Evolutionary conservation across 441 rosid genomes (phyloP).

Genomic region (Bruguiera hainesii): DNA sequence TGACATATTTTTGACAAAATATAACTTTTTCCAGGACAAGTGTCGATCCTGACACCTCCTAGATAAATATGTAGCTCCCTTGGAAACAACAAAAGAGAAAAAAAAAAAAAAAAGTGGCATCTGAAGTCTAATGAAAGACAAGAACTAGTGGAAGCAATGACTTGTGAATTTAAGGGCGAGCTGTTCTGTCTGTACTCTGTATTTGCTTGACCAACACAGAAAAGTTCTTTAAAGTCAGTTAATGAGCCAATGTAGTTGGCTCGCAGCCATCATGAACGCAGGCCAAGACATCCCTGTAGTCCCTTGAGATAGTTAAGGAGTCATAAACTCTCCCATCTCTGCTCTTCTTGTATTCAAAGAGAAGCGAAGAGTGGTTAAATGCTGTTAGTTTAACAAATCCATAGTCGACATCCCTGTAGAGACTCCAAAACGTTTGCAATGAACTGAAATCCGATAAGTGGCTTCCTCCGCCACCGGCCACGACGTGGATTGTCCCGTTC

Average conservation of each 20-base stretch:
- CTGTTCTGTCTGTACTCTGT: too few species aligned
- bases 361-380: conserved; percentile 58
- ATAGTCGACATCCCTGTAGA: conserved; percentile 57
- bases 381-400: conserved; percentile 81
- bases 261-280: conserved; percentile 68
- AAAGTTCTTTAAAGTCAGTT: too few species aligned
- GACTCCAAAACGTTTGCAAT: conserved; percentile 42
- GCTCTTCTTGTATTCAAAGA: conserved; percentile 81
- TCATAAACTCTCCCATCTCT: conserved; percentile 57
- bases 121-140: too few species aligned
- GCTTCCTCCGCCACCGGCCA: conserved; percentile 83
- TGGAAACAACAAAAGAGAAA: too few species aligned
- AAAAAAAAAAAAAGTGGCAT: too few species aligned
- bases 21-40: too few species aligned
- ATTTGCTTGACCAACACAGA: too few species aligned
- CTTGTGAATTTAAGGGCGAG: too few species aligned
- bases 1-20: too few species aligned
- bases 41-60: too few species aligned
- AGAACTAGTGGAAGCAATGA: too few species aligned
- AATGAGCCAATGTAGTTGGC: conserved; percentile 43
- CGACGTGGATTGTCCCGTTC: conserved; percentile 83
- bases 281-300: conserved; percentile 67
- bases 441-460: conserved; percentile 57
- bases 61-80: too few species aligned
- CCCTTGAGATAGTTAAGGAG: conserved; percentile 69